Evolutionary conservation across 2,329 filamentous ascomycete species (phyloP).

Genomic region (Epichloe coenophiala): DNA sequence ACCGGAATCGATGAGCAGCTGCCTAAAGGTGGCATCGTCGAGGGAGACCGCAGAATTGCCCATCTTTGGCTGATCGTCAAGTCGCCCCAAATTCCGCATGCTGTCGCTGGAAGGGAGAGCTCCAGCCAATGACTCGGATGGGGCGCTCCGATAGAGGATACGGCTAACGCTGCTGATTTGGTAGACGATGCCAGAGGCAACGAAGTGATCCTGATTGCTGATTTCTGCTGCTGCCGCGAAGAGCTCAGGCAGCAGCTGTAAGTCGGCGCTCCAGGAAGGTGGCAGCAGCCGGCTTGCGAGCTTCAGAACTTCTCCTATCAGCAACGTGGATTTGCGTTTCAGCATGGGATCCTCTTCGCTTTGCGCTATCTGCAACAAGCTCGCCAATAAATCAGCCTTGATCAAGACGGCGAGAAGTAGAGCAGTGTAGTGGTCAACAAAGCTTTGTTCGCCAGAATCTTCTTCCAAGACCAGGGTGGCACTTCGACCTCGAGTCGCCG

Average conservation of each 20-base stretch:
- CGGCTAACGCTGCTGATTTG: constrained; percentile 96
- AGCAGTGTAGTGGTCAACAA: constrained; percentile 89
- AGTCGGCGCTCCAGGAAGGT: constrained; percentile 62
- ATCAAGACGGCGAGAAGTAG: constrained; percentile 77
- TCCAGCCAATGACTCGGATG: constrained; percentile 27
- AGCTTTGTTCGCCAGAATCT: constrained; percentile 59
- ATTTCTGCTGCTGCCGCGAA: constrained; percentile 66
- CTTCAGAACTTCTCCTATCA: constrained; percentile 85
- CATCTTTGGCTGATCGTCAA: constrained; percentile 43
- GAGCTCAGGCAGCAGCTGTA: constrained; percentile 80
- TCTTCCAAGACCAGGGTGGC: constrained; percentile 47
- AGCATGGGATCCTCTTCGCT: constrained; percentile 55
- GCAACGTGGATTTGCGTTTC: constrained; percentile 76
- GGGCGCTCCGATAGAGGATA: constrained; percentile 70
- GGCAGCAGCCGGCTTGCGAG: constrained; percentile 78
- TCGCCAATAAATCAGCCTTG: constrained; percentile 58
- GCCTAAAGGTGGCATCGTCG: constrained; percentile 50
- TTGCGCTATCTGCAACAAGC: constrained; percentile 50
- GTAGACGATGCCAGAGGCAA: constrained; percentile 83
- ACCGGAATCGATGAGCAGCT: constrained; percentile 61
- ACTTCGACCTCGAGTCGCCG: constrained; percentile 34
- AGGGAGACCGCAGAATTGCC: constrained; percentile 27
- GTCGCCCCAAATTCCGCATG: constrained; percentile 32
- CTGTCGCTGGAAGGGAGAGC: constrained; percentile 31
- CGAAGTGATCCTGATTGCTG: constrained; percentile 56